Evolutionary conservation across 495 filamentous ascomycete species (phyloP).

Genomic region (Beverwykella pulmonaria): DNA sequence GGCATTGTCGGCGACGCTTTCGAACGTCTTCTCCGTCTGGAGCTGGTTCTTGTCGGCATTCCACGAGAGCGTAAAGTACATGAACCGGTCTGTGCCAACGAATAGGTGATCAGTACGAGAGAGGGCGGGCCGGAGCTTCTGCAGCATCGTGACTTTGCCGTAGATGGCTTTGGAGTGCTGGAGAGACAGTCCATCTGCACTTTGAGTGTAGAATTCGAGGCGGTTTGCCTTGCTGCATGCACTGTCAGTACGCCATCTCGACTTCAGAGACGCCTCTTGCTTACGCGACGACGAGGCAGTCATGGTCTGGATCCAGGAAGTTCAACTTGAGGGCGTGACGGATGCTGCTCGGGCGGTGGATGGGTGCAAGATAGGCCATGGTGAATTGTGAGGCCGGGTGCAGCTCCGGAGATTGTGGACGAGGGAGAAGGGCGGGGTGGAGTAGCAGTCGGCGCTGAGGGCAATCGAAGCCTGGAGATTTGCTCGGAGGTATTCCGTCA

Average conservation of each 20-base stretch:
- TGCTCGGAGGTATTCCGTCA: constrained; percentile 25
- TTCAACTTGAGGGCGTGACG: constrained; percentile 81
- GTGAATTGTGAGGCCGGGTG: not conserved
- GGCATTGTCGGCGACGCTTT: constrained; percentile 76
- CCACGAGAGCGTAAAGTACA: constrained; percentile 90
- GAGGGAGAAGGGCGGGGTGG: not conserved
- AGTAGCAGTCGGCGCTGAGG: not conserved
- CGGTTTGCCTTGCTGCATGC: constrained; percentile 79
- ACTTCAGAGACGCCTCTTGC: constrained; percentile 34
- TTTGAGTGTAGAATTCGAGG: constrained; percentile 77
- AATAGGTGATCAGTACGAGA: constrained; percentile 84
- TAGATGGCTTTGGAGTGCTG: constrained; percentile 69
- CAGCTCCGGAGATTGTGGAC: not conserved
- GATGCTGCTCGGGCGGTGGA: constrained; percentile 87
- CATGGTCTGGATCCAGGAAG: constrained; percentile 71
- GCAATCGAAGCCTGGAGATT: not conserved
- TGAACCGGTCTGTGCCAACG: constrained; percentile 83
- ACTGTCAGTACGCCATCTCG: not conserved
- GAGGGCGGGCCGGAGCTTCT: constrained; percentile 73
- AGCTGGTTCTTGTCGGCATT: constrained; percentile 63
- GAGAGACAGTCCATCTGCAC: constrained; percentile 62
- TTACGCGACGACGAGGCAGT: constrained; percentile 86
- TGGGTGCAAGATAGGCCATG: constrained; percentile 95
- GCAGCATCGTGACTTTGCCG: constrained; percentile 82
- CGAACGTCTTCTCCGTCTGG: constrained; percentile 68